Percentiles rank a stretch among this genome's conserved stretches.
Evolutionary conservation across 306 rosid genomes (phyloP).

Genomic region (Mimosa pudica): DNA sequence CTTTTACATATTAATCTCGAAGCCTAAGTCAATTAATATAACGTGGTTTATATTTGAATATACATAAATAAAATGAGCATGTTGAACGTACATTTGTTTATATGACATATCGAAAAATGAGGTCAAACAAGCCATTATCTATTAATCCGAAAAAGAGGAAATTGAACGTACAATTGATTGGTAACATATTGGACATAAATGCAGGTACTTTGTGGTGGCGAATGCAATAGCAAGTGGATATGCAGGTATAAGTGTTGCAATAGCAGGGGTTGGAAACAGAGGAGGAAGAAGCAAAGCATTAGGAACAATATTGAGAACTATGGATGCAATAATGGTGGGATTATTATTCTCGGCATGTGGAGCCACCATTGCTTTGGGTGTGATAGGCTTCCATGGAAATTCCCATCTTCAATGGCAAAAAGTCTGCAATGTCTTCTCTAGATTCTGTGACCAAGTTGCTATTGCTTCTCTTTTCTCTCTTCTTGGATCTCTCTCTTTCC

Average conservation of each 20-base stretch:
- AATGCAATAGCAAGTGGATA: conserved; percentile 66
- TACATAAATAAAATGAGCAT: too few relatives aligned
- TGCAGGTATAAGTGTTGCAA: conserved; percentile 49
- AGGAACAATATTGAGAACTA: conserved; percentile 25
- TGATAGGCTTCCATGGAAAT: conserved; percentile 67
- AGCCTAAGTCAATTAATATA: too few relatives aligned
- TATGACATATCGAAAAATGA: too few relatives aligned
- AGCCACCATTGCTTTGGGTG: conserved; percentile 55
- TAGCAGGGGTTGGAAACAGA: conserved; percentile 31
- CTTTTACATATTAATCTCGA: too few relatives aligned
- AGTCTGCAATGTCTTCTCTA: conserved; percentile 66
- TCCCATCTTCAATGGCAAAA: conserved; percentile 76
- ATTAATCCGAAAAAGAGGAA: too few relatives aligned
- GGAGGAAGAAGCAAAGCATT: conserved; percentile 39
- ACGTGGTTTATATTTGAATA: too few relatives aligned
- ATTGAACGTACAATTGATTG: too few relatives aligned
- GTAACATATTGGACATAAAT: neutral
- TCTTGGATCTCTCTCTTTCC: conserved; percentile 50
- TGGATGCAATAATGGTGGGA: conserved; percentile 63
- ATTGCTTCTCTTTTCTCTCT: conserved; percentile 49
- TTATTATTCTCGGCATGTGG: conserved; percentile 73
- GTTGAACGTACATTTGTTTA: too few relatives aligned
- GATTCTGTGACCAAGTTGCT: conserved; percentile 55
- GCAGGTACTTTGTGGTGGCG: conserved; percentile 64
- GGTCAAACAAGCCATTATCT: too few relatives aligned